These are phyloP conservation scores for Rubus idaeus DNA, from an alignment of 306 rosid species.

Conservation along the genomic window DNA sequence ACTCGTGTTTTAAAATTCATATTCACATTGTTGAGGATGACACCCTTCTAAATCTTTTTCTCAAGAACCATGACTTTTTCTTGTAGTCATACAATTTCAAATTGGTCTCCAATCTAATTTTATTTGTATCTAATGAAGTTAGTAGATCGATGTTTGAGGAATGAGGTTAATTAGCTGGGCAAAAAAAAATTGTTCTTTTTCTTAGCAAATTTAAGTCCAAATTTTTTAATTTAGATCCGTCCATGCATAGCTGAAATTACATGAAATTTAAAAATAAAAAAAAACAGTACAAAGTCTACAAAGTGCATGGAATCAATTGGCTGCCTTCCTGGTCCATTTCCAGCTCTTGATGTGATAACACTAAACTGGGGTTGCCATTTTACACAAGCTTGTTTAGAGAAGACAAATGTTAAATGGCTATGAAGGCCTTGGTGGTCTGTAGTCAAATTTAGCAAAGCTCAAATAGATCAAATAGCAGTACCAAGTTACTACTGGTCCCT, in stretches of 20 bases:
- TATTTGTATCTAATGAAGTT: no score
- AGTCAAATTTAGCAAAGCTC: background rate
- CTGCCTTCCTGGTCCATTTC: background rate
- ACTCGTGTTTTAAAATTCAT: background rate
- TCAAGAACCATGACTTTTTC: background rate
- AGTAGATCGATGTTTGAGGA: no score
- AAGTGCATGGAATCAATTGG: background rate
- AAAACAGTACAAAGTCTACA: no score
- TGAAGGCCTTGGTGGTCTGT: background rate
- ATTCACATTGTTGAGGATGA: background rate
- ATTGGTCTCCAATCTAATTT: no score
- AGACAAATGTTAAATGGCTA: background rate
- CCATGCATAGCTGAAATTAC: no score
- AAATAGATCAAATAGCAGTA: background rate
- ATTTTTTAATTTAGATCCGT: no score
- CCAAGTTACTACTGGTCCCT: background rate
- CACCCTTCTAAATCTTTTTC: no score
- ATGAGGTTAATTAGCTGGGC: no score
- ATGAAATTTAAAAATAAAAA: no score
- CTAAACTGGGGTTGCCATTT: background rate
- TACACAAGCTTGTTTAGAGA: background rate
- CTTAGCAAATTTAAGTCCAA: no score
- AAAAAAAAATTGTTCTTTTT: no score
- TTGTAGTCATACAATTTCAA: background rate
- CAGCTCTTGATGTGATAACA: background rate